Evolutionary conservation across 1,284 basidiomycete genomes (phyloP).

Genomic region (Trametes versicolor): DNA sequence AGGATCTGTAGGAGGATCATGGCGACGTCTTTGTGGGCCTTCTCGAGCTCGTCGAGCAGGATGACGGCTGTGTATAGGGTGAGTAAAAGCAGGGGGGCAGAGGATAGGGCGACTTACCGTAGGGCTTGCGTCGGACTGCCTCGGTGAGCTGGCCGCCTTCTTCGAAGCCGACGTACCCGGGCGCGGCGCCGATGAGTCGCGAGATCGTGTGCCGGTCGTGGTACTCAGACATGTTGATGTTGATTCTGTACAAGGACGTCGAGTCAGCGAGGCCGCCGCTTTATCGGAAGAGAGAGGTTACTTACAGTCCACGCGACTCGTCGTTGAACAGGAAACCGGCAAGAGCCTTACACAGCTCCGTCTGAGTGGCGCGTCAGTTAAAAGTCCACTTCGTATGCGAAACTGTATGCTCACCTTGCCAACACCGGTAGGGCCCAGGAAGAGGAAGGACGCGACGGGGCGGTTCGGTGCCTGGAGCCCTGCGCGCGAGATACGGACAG

Average conservation of each 20-base stretch:
- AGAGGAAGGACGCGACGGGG: constrained; percentile 92
- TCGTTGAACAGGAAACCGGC: constrained; percentile 91
- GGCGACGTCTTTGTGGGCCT: constrained; percentile 91
- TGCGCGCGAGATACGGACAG: constrained; percentile 90
- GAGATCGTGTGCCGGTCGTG: constrained; percentile 93
- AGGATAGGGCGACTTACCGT: constrained; percentile 58
- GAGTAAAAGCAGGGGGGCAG: constrained; percentile 1
- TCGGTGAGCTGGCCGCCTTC: constrained; percentile 93
- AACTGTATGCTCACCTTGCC: constrained; percentile 64
- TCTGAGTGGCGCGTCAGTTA: constrained; percentile 53
- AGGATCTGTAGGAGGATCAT: constrained; percentile 94
- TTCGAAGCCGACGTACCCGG: constrained; percentile 94
- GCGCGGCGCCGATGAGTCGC: constrained; percentile 89
- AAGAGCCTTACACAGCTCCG: constrained; percentile 88
- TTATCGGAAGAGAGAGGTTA: constrained; percentile 22
- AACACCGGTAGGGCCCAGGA: constrained; percentile 90
- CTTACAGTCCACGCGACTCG: constrained; percentile 83
- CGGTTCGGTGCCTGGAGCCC: constrained; percentile 88
- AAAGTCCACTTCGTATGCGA: neutral
- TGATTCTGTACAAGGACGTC: constrained; percentile 64
- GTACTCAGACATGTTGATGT: constrained; percentile 94
- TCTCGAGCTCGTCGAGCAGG: constrained; percentile 90
- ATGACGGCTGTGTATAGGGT: constrained; percentile 66
- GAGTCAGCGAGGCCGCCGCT: neutral
- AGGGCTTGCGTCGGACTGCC: constrained; percentile 85